These are phyloP conservation scores for Strobilomyces dryophilus DNA, from an alignment of 768 basidiomycete genomes.

Conservation along the genomic window DNA sequence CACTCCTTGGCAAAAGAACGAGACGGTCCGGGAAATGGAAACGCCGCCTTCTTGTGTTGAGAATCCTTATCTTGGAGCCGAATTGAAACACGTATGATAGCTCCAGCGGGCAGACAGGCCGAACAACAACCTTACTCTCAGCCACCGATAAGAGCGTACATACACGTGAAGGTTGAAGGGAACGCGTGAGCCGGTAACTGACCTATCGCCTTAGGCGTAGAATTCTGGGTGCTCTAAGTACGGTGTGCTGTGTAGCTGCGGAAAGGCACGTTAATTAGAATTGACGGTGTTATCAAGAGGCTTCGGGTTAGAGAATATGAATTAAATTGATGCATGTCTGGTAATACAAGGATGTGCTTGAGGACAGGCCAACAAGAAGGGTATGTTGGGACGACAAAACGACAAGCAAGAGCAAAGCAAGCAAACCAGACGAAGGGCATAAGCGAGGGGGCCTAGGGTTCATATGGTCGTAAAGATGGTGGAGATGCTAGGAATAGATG, in stretches of 20 bases:
- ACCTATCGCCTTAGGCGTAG: background rate
- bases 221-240: background rate
- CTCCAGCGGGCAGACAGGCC: background rate
- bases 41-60: constrained; percentile 1
- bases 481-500: constrained; percentile 32
- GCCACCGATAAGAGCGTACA: background rate
- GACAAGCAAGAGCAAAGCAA: constrained; percentile 24
- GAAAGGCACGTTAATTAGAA: constrained; percentile 2
- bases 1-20: background rate
- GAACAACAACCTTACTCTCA: background rate
- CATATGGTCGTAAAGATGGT: constrained; percentile 27
- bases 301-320: constrained; percentile 12
- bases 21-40: background rate
- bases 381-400: constrained; percentile 27
- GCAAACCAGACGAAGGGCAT: constrained; percentile 25
- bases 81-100: background rate
- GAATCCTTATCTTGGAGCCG: constrained; percentile 7
- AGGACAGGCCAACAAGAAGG: constrained; percentile 21
- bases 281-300: constrained; percentile 3
- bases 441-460: constrained; percentile 7
- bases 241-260: background rate
- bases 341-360: constrained; percentile 31
- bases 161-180: background rate
- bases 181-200: background rate
- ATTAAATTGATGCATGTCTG: constrained; percentile 31